Base-by-base conservation (phyloP, 345 rosid species). In the Theobroma cacao region DNA sequence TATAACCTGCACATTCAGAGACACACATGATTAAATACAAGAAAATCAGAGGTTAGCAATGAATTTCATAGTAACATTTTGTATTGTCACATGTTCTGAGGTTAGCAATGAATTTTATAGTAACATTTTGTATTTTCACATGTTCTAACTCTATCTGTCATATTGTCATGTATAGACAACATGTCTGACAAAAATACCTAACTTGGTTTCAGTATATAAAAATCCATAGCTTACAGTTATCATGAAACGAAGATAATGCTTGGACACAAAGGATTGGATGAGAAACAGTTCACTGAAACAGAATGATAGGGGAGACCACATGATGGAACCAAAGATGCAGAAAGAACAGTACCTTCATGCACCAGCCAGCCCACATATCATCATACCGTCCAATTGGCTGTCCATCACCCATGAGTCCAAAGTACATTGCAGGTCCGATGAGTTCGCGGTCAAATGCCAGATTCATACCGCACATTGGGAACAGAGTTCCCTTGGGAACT, bases 291-390 rank as follows among this genome's bases (percentile, higher is more conserved):
- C 40, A 31, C 9, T 28, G 30, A 24, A 58, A 24, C 15, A 58
- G 28, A 55, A 34, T 63, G 18, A 34, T 2, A 64, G 47, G 28
- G 14, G 40, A 20, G 14, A 30, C 9, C 22, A 63, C 13, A 18
- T 61, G 50, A 12, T 45, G 52, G 58, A n/a, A 52, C 18, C 58
- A 52, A 52, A 4, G 22, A 56, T 24, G 22, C 28, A 24, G 11
- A 7, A 20, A 24, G 11, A 12, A 24, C 30, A 24, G 36, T 31
- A 84, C 82, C 78, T 84, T 84, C 72, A 78, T 76, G 77, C 86
- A 86, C 86, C 88, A 83, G 48, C 85, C 88, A 55, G 83, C 86
- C 85, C 85, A 83, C 83, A 83, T 83, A 53, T 79, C 86, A 61
- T 86, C 85, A n/a, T 83, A 86, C 60, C 85, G 73, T 14, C 85